phyloP scores from a whole-genome alignment of 1,284 basidiomycete genomes.

The Ceratorhiza oryzae-sativae region DNA sequence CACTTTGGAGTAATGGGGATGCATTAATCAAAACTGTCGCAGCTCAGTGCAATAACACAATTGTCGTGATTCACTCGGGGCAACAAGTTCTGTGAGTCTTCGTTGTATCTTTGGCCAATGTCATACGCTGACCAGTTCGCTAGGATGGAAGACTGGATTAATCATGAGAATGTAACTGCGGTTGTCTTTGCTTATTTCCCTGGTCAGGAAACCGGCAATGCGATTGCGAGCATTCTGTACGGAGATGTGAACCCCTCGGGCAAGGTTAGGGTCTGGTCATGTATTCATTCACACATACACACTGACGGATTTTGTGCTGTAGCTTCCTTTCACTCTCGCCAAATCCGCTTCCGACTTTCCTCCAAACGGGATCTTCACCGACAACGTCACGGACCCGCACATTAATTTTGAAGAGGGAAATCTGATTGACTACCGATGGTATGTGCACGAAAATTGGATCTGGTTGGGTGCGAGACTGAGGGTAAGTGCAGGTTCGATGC shows the following conservation, averaged over 20 bases:
- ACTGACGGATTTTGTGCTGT: not conserved
- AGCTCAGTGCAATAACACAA: conserved; percentile 57
- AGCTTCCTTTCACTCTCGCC: conserved; percentile 54
- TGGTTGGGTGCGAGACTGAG: not conserved
- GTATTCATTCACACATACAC: conserved; percentile 57
- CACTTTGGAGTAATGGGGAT: conserved; percentile 57
- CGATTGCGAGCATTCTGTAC: conserved; percentile 75
- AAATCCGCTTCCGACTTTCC: conserved; percentile 47
- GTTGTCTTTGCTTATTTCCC: conserved; percentile 47
- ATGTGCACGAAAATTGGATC: conserved; percentile 10
- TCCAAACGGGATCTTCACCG: conserved; percentile 46
- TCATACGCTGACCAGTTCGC: conserved; percentile 47
- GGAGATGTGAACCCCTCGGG: conserved; percentile 77
- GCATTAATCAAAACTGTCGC: conserved; percentile 56
- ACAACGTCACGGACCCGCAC: conserved; percentile 47
- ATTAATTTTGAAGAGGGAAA: conserved; percentile 71
- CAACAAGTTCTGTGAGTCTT: conserved; percentile 36
- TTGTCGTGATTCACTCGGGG: conserved; percentile 62
- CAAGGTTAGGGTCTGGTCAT: conserved; percentile 75
- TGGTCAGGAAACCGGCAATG: conserved; percentile 62
- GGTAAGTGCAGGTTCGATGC: conserved; percentile 8
- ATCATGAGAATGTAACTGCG: conserved; percentile 65
- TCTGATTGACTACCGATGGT: conserved; percentile 43
- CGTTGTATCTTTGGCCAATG: conserved; percentile 43
- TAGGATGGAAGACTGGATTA: conserved; percentile 64